These are phyloP conservation scores for Clonostachys chloroleuca DNA, from an alignment of 2,329 filamentous ascomycete species.

Conservation along the genomic window DNA sequence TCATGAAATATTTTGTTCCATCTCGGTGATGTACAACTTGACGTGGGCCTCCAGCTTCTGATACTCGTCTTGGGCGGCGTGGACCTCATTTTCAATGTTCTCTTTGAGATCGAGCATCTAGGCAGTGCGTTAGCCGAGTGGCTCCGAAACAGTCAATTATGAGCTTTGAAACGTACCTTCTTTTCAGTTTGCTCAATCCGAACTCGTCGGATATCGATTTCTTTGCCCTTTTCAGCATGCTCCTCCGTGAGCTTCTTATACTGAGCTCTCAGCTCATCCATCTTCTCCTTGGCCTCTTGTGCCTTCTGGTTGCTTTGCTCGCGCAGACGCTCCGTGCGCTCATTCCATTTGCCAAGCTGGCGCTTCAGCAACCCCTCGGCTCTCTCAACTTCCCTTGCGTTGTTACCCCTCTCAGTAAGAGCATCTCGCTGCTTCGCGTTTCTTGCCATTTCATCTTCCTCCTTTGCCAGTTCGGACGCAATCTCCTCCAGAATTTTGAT, in stretches of 20 bases:
- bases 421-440: slow-evolving; percentile 82
- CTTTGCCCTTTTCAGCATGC: slow-evolving; percentile 77
- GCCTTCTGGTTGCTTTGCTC: slow-evolving; percentile 79
- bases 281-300: slow-evolving; percentile 74
- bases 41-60: slow-evolving; percentile 97
- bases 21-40: slow-evolving; percentile 95
- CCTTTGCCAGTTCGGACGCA: slow-evolving; percentile 75
- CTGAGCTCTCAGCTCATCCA: slow-evolving; percentile 80
- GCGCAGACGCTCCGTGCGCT: slow-evolving; percentile 79
- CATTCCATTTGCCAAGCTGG: slow-evolving; percentile 80
- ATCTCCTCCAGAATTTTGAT: slow-evolving; percentile 90
- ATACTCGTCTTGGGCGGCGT: slow-evolving; percentile 88
- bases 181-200: slow-evolving; percentile 98
- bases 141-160: neutral
- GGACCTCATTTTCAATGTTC: slow-evolving; percentile 92
- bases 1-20: slow-evolving; percentile 77
- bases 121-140: slow-evolving; percentile 4
- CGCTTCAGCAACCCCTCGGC: slow-evolving; percentile 79
- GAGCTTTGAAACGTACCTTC: slow-evolving; percentile 59
- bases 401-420: slow-evolving; percentile 81
- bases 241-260: slow-evolving; percentile 83
- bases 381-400: slow-evolving; percentile 86
- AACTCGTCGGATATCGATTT: slow-evolving; percentile 89
- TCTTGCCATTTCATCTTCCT: slow-evolving; percentile 83
- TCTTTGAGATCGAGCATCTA: slow-evolving; percentile 98